Conservation (phyloP, 169 alveolate genomes). For the Plasmodium malariae region DNA sequence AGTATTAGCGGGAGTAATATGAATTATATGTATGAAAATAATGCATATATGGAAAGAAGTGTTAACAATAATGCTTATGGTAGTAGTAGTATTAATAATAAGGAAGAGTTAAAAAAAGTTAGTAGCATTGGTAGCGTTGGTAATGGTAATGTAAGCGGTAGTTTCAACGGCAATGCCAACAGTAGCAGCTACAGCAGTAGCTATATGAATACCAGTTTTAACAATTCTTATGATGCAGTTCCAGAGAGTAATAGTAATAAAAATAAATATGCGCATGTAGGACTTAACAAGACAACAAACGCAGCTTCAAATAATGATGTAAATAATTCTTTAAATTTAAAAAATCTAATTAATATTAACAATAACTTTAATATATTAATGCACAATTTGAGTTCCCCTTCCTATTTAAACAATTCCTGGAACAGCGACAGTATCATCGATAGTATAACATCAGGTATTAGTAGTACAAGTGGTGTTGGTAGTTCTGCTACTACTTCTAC, state of each 20-base stretch:
- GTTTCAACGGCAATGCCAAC: neutral
- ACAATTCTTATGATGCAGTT: conserved; percentile 20
- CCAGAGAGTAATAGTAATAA: conserved; percentile 15
- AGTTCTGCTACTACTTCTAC: too few relatives aligned
- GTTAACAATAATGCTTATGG: neutral
- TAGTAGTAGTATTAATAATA: too few relatives aligned
- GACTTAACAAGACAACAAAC: conserved; percentile 5
- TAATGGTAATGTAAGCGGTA: neutral
- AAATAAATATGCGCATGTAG: neutral
- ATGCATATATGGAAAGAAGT: neutral
- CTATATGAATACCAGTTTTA: neutral
- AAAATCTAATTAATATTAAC: conserved; percentile 48
- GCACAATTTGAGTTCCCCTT: conserved; percentile 18
- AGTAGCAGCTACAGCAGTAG: neutral
- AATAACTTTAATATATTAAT: conserved; percentile 47
- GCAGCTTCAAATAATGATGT: neutral
- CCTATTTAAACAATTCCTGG: neutral
- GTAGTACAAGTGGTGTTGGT: too few relatives aligned
- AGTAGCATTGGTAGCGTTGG: neutral
- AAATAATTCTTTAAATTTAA: conserved; percentile 26
- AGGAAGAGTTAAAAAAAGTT: neutral
- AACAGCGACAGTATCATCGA: neutral
- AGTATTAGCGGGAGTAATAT: neutral
- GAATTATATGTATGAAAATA: neutral
- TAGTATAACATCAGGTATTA: too few relatives aligned